Percentiles rank a stretch among this genome's conserved stretches.
Conservation (phyloP, 2,329 filamentous ascomycete species). For the Blastomyces gilchristii region DNA sequence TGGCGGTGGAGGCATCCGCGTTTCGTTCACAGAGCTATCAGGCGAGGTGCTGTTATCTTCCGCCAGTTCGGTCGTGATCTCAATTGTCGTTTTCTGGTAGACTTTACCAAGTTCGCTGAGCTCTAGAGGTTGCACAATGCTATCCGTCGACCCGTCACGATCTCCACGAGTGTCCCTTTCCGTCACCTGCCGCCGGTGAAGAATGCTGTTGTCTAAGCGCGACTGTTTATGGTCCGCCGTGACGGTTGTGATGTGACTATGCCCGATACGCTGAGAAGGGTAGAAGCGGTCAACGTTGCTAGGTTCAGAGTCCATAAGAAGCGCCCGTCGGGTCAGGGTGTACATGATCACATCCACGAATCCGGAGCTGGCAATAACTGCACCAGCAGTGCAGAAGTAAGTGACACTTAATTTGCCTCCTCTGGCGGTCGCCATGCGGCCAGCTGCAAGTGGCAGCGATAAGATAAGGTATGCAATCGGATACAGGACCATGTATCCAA, state of each 20-base stretch:
- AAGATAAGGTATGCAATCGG: constrained; percentile 47
- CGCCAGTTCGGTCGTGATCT: constrained; percentile 29
- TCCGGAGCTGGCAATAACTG: constrained; percentile 49
- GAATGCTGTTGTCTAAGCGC: constrained; percentile 6
- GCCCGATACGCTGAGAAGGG: constrained; percentile 9
- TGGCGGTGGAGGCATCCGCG: not conserved
- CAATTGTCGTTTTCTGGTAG: constrained; percentile 37
- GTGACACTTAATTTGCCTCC: constrained; percentile 27
- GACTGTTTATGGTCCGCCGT: constrained; percentile 10
- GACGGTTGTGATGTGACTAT: constrained; percentile 13
- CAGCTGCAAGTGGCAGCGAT: constrained; percentile 52
- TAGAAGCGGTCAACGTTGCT: constrained; percentile 24
- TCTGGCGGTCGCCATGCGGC: constrained; percentile 34
- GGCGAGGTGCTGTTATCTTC: constrained; percentile 17
- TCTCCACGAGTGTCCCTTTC: constrained; percentile 12
- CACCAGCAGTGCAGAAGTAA: constrained; percentile 44
- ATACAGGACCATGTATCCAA: constrained; percentile 40
- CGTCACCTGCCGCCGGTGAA: not conserved
- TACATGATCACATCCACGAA: constrained; percentile 51
- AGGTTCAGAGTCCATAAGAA: constrained; percentile 43
- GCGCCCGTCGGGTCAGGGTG: constrained; percentile 46
- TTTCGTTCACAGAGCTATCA: constrained; percentile 9
- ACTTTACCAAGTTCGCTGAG: constrained; percentile 30
- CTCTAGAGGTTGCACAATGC: constrained; percentile 31
- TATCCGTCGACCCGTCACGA: constrained; percentile 39